Evolutionary conservation across 805 yeast species (phyloP), one percentile per base, ranked within the genome.

Genomic region (Scheffersomyces ergatensis): DNA sequence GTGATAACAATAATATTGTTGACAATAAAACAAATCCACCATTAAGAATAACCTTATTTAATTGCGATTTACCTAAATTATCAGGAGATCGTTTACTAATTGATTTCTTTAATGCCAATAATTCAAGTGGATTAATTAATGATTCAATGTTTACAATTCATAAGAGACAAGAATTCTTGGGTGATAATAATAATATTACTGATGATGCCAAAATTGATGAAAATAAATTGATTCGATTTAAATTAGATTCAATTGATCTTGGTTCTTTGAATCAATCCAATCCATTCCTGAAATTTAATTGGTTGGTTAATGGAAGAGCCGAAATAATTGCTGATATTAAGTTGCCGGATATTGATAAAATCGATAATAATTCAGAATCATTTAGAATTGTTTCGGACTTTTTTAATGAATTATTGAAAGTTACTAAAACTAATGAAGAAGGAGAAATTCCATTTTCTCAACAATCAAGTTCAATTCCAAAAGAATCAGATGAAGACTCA

Each of bases 121-220:
- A 82, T 36, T 80, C 83, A 24, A 80, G 85, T 13, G 95, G 95
- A 0, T 78, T 90, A 0, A 69, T 85, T 12, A 83, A 85, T 53
- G 83, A 83, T 39, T 79, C 93, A 1, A 67, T 86, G 59, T 85
- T 85, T 62, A 83, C 89, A 0, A 72, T 86, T 17, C 93, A 85
- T 51, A 84, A 84, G 54, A 77, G 85, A 50, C 92, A 85, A 54
- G 52, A 34, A n/a, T 32, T 33, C 16, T 61, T 58, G 19, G 63
- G 52, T 1, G 48, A 63, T 37, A 64, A 54, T 27, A 55, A 51
- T 19, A 47, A 41, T 25, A 57, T 52, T 16, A 50, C 50, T 37
- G 49, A 54, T 25, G 51, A 34, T 16, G 36, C 34, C 16, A 61
- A 57, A 23, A 63, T 52, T 1, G 48, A 62, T 38, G 66, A 57